Conservation (phyloP, 805 yeast genomes). For the Hanseniaspora singularis region DNA sequence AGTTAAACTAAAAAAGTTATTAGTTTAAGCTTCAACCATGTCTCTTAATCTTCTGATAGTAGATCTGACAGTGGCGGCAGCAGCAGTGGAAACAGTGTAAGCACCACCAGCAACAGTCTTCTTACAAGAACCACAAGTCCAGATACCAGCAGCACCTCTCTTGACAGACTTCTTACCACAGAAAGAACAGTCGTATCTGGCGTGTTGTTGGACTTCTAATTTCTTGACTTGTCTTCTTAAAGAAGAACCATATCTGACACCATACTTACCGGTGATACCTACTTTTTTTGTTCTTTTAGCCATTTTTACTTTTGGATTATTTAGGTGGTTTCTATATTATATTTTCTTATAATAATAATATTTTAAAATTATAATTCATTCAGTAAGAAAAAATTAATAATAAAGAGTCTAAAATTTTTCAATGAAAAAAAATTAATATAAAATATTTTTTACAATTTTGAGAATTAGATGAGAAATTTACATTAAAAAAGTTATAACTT, state of each 20-base stretch:
- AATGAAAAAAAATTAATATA: no score
- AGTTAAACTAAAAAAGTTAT: constrained; percentile 11
- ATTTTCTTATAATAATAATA: not conserved
- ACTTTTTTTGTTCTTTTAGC: constrained; percentile 99
- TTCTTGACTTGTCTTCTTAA: constrained; percentile 99
- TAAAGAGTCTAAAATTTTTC: no score
- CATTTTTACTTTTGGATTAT: no score
- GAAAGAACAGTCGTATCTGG: constrained; percentile 98
- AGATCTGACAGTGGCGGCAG: constrained; percentile 99
- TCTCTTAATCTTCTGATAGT: constrained; percentile 99
- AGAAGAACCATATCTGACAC: constrained; percentile 99
- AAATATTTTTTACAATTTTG: no score
- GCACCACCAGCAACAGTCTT: constrained; percentile 99
- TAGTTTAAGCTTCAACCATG: constrained; percentile 91
- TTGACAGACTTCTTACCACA: constrained; percentile 98
- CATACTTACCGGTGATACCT: constrained; percentile 99
- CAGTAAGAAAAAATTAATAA: no score
- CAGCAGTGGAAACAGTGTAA: constrained; percentile 97
- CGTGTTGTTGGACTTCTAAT: constrained; percentile 97
- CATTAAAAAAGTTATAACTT: no score
- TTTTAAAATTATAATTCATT: no score
- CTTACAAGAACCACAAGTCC: constrained; percentile 90
- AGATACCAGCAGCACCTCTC: constrained; percentile 98
- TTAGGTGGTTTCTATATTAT: constrained; percentile 34
- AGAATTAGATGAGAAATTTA: no score